Conservation (phyloP, 352 stramenopile genomes). For the Blastocystis sp. region DNA sequence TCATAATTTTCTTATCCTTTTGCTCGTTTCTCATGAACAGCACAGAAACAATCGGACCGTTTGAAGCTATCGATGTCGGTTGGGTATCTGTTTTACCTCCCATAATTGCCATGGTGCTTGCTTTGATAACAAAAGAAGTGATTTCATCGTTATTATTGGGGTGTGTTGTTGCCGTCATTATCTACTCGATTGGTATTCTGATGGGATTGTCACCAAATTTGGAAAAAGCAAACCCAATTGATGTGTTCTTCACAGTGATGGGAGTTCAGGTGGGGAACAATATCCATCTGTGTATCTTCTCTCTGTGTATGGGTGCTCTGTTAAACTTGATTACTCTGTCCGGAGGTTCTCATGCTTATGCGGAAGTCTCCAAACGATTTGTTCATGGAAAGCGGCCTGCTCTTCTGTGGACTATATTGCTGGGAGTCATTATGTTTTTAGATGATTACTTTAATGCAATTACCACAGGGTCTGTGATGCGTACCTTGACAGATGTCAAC, state of each 20-base stretch:
- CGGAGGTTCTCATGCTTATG: conserved; percentile 47
- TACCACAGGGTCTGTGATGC: conserved; percentile 56
- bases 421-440: conserved; percentile 49
- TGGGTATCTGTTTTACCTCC: conserved; percentile 43
- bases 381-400: conserved; percentile 35
- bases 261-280: neutral
- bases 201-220: neutral
- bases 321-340: conserved; percentile 37
- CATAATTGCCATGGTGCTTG: conserved; percentile 28
- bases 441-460: conserved; percentile 62
- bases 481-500: conserved; percentile 35
- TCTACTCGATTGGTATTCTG: conserved; percentile 31
- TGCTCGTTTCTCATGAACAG: neutral
- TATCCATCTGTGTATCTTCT: conserved; percentile 40
- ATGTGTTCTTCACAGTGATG: conserved; percentile 51
- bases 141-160: conserved; percentile 47
- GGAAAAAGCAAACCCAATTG: conserved; percentile 20
- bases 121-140: conserved; percentile 53
- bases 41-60: neutral
- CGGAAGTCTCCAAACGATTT: neutral
- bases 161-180: conserved; percentile 14
- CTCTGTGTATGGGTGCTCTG: conserved; percentile 39
- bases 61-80: neutral
- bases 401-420: conserved; percentile 38
- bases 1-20: neutral